Conservation (phyloP, 2,329 filamentous ascomycete species). For the Apiospora marii region DNA sequence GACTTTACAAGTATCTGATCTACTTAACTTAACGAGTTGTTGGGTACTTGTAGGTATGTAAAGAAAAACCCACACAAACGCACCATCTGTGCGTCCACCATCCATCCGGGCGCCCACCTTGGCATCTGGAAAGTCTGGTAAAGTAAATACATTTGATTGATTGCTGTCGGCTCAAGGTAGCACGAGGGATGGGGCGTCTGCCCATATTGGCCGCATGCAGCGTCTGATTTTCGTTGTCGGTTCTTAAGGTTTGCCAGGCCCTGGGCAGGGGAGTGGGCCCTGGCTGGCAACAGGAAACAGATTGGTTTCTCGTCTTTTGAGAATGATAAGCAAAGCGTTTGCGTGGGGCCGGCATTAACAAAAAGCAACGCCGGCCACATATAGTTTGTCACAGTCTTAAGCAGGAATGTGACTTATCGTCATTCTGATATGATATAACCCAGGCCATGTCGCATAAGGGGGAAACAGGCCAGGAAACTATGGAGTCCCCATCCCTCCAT, state of each 20-base stretch:
- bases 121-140: not conserved
- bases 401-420: constrained; percentile 18
- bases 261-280: not conserved
- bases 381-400: constrained; percentile 5
- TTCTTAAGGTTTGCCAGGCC: not conserved
- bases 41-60: too few species aligned
- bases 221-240: not conserved
- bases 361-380: constrained; percentile 1
- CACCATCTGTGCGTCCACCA: not conserved
- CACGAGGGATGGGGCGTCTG: constrained; percentile 1
- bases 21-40: too few species aligned
- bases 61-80: not conserved
- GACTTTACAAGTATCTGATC: constrained; percentile 19
- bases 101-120: not conserved
- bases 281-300: not conserved
- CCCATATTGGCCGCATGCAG: constrained; percentile 12
- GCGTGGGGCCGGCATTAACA: not conserved
- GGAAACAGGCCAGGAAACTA: not conserved
- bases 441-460: not conserved
- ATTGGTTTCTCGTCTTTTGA: not conserved
- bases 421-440: constrained; percentile 10
- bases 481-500: not conserved
- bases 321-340: not conserved
- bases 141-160: not conserved
- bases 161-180: not conserved